Conservation (phyloP, 805 yeast species). For the Candida odintsovae region DNA sequence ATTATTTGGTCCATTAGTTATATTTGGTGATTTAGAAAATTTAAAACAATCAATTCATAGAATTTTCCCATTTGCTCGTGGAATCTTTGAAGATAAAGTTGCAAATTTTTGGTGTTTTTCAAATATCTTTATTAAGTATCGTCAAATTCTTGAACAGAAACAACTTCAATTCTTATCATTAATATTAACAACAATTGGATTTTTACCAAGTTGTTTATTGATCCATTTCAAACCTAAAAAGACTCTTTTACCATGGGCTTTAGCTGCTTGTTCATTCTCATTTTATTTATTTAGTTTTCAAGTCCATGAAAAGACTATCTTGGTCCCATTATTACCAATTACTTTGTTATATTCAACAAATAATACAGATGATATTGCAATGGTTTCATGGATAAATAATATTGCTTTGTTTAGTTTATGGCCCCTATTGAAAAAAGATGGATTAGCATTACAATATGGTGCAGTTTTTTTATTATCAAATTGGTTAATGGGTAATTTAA, state of each 20-base stretch:
- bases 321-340: conserved; percentile 83
- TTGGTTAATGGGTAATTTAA: conserved; percentile 70
- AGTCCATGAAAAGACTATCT: conserved; percentile 90
- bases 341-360: conserved; percentile 53
- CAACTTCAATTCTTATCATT: conserved; percentile 59
- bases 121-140: conserved; percentile 71
- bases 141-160: conserved; percentile 41
- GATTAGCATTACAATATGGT: conserved; percentile 64
- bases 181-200: conserved; percentile 42
- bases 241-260: conserved; percentile 58
- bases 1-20: conserved; percentile 55
- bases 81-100: conserved; percentile 94
- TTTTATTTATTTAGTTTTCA: conserved; percentile 90
- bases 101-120: conserved; percentile 98
- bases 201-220: conserved; percentile 50
- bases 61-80: conserved; percentile 89
- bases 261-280: conserved; percentile 79
- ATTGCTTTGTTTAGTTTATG: conserved; percentile 79
- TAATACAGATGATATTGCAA: conserved; percentile 55
- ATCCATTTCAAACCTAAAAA: conserved; percentile 49
- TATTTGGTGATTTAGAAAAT: conserved; percentile 35
- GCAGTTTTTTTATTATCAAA: conserved; percentile 59
- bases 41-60: conserved; percentile 54
- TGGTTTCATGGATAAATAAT: conserved; percentile 84
- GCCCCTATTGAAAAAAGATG: conserved; percentile 80